Evolutionary conservation across 2,329 filamentous ascomycete species (phyloP), one percentile per base, ranked within the genome.

Genomic region (Lasiodiplodia theobromae): DNA sequence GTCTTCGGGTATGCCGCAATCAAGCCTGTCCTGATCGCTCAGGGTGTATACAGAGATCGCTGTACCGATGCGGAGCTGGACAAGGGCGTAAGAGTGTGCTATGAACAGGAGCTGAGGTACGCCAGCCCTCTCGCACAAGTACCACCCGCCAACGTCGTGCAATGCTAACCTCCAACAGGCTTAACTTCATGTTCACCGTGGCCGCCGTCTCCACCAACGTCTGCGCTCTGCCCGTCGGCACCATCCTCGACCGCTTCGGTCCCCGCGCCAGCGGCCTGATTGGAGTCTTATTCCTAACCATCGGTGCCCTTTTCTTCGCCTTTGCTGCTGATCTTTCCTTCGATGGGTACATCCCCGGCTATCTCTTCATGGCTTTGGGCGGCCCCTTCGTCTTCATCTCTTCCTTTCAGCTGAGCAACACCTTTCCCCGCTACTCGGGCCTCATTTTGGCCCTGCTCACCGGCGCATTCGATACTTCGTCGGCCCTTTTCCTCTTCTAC

Each of bases 111-210:
- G 69, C 67, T 81, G 62, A 74, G 76, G n/a, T 65, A 47, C 37
- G 60, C 10, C 14, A 12, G 1, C 18, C 5, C 38, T 16, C 38
- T n/a, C 11, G 21, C 38, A 69, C 31, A 31, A 11, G n/a, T 12
- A 16, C 34, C 10, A 4, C 23, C 11, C 12, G 25, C 40, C n/a
- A 6, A 16, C 12, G 49, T n/a, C 16, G 37, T 28, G n/a, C 12
- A 44, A 10, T n/a, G n/a, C 67, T 68, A 38, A 66, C 78, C 86
- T 58, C 85, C 87, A 87, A 72, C 64, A 85, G 84, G 69, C 86
- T 97, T 68, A 97, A 97, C 78, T 83, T 97, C 72, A 97, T 97
- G 92, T 97, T 97, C 83, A 96, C 93, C 6, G 87, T 94, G 51
- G 94, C 94, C 14, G 94, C 93, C 16, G 93, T 97, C 11, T 91